Base-by-base conservation (phyloP, 2,329 filamentous ascomycete genomes). In the Hymenoscyphus albidus region DNA sequence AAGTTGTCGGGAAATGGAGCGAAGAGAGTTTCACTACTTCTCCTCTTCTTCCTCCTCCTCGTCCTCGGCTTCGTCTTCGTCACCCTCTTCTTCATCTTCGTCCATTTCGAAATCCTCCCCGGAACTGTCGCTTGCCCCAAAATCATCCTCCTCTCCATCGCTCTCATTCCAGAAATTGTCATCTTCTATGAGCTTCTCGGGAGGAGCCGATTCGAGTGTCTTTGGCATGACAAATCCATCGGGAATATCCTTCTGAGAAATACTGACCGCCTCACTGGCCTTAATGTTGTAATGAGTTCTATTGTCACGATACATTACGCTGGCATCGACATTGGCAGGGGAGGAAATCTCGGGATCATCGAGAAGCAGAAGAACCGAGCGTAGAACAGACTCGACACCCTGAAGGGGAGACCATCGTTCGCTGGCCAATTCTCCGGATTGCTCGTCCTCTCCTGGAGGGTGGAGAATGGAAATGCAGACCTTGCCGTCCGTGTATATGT, bases 381-480 rank as follows among this genome's bases (percentile, higher is more conserved):
- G 92, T 18, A 99, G 85, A 42, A 99, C 93, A 2, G 93, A 96
- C 79, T 98, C 95, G 58, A 96, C 94, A 22, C 93, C 91, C 77
- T 98, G 94, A 3, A 95, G 88, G 0, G 95, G 93, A 5, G 92
- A 93, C 94, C 94, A 99, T 64, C 94, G 90, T 79, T 98, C 95
- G 65, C 89, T 90, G 6, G 95, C 94, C 48, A 85, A 79, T 78
- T 98, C 94, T 67, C 95, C 95, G 0, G 93, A 97, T 82, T 93
- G 94, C 71, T 90, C 86, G 75, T 98, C 94, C 67, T 97, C 92
- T 70, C 95, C 95, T 0, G 95, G 93, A 18, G 87, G 85, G 78
- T 99, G 94, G 12, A 99, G 87, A 73, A 99, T 99, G 57, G 93
- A 97, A 76, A 99, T 98, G 81, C 95, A 98, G 56, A 98, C 85